Evolutionary conservation across 2,329 filamentous ascomycete species (phyloP).

Genomic region (Daldinia sp.): DNA sequence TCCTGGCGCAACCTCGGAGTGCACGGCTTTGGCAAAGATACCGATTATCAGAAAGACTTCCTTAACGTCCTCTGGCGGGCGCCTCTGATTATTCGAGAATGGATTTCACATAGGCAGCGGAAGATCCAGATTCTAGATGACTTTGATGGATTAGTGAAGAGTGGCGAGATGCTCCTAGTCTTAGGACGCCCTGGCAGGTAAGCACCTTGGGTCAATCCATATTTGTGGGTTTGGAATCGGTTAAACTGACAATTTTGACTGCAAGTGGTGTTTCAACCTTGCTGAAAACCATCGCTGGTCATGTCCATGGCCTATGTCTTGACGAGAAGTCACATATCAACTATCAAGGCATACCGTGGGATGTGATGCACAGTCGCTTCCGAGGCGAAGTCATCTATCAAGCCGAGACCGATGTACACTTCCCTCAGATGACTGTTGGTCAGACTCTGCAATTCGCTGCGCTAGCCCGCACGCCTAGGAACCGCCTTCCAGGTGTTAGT

Average conservation of each 20-base stretch:
- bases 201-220: conserved; percentile 50
- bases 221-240: not conserved
- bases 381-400: conserved; percentile 82
- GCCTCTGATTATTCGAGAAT: conserved; percentile 40
- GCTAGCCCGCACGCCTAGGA: conserved; percentile 61
- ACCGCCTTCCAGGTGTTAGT: conserved; percentile 55
- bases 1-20: conserved; percentile 56
- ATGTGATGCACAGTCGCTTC: conserved; percentile 51
- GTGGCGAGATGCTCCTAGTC: conserved; percentile 65
- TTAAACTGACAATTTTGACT: not conserved
- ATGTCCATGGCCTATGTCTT: conserved; percentile 64
- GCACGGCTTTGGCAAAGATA: conserved; percentile 53
- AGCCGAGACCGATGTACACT: conserved; percentile 84
- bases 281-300: conserved; percentile 67
- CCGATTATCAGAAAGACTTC: conserved; percentile 54
- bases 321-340: conserved; percentile 60
- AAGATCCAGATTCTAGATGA: conserved; percentile 63
- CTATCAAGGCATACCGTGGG: conserved; percentile 61
- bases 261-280: conserved; percentile 66
- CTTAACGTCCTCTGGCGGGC: conserved; percentile 48
- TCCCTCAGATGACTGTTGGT: conserved; percentile 79
- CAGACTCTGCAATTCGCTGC: conserved; percentile 84
- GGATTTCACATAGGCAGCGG: conserved; percentile 44
- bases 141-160: conserved; percentile 65
- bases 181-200: conserved; percentile 58